Base-by-base conservation (phyloP, 2,329 filamentous ascomycete genomes). In the Penicillium carneum region DNA sequence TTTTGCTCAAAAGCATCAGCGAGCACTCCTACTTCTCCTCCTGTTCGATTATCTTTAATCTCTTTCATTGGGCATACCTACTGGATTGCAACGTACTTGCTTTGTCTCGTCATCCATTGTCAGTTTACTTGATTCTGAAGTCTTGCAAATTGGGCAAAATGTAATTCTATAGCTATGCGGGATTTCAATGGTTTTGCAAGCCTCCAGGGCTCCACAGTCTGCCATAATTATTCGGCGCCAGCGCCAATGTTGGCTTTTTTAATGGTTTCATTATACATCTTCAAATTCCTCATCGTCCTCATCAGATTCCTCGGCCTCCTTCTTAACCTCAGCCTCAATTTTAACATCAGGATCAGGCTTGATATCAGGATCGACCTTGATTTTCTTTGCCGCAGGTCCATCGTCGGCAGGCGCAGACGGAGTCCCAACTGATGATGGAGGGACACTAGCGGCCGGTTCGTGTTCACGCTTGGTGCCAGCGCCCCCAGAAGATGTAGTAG, bases 381-480 rank as follows among this genome's bases (percentile, higher is more conserved):
- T 69, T 62, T 76, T 82, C 72, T 83, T 83, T 23, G 72, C 65
- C 1, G 74, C 68, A 4, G 79, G 79, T 0, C 75, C 79, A 23
- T 80, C 78, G 43, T 76, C 77, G 1, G 68, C 69, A n/a, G 73
- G 69, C 1, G 74, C 76, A 34, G 72, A 71, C 0, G 78, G 78
- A 1, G 78, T 80, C 2, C 71, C 75, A 6, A 66, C 68, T 26
- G 72, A 70, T 3, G 79, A 80, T 6, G 75, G 76, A 48, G 77
- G 72, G 5, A 72, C 79, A 36, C 75, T 74, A 9, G 77, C 79
- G 16, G 75, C 74, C 5, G 75, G 74, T 29, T 80, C 76, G 4
- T 75, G 60, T 31, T 80, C 77, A 29, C 77, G 72, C 64, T 80
- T 78, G 45, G 79, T 68, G 9, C 74, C 73, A 39, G 65, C 61